phyloP scores from a whole-genome alignment of 2,329 filamentous ascomycete species.

The Diplodia seriata region DNA sequence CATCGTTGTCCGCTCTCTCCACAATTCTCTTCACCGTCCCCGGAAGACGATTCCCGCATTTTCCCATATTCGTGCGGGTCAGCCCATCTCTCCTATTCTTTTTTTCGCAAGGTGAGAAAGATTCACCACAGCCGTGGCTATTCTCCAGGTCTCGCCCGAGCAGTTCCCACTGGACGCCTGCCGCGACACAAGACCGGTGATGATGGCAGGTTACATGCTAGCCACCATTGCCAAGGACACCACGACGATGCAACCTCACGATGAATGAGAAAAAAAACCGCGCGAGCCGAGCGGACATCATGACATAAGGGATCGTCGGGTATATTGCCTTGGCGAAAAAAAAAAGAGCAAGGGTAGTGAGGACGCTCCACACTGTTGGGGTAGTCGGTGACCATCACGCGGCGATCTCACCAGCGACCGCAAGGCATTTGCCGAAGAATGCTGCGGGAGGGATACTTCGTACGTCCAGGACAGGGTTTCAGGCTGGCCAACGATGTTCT shows the following conservation, averaged over 20 bases:
- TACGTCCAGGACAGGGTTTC: too few relatives aligned
- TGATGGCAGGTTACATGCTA: neutral
- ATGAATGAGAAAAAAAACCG: neutral
- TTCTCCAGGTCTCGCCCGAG: neutral
- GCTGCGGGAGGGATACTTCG: neutral
- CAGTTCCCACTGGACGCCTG: neutral
- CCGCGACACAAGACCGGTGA: neutral
- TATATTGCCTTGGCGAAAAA: neutral
- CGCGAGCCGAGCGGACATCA: neutral
- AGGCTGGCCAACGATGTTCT: too few relatives aligned
- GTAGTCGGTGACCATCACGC: slow-evolving; percentile 4
- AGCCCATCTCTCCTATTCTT: slow-evolving; percentile 6
- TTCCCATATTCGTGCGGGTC: neutral
- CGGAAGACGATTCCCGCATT: slow-evolving; percentile 9
- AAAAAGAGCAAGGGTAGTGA: neutral
- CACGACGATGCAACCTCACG: slow-evolving; percentile 16
- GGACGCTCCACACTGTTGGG: neutral
- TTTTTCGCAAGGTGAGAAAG: too few relatives aligned
- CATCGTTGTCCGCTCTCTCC: neutral
- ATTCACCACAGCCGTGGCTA: neutral
- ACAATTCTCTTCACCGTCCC: slow-evolving; percentile 1
- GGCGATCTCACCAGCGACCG: slow-evolving; percentile 1
- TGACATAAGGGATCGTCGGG: neutral
- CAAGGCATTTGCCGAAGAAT: slow-evolving; percentile 8
- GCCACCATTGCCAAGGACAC: neutral